A percentile compares a stretch with the other conserved stretches of the same genome.
Evolutionary conservation across 2,329 filamentous ascomycete genomes (phyloP).

Genomic region (Huntiella moniliformis): DNA sequence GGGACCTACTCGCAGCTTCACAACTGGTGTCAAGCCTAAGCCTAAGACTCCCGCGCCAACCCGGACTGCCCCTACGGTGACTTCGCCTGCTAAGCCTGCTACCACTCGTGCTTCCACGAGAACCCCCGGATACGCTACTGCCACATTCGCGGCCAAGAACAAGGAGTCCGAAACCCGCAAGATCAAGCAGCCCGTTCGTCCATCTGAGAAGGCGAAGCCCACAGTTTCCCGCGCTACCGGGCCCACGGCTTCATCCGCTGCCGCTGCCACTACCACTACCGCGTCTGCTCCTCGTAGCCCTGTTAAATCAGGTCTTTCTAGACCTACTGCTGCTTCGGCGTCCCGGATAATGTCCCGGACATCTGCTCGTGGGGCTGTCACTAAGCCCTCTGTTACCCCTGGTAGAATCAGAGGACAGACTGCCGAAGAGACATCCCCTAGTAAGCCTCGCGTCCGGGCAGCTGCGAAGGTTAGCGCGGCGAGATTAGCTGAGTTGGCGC

Average conservation of each 20-base stretch:
- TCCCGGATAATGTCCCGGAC: not conserved
- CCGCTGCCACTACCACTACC: not conserved
- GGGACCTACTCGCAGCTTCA: constrained; percentile 11
- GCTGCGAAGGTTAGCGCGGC: constrained; percentile 6
- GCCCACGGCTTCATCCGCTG: not conserved
- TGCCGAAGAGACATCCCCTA: not conserved
- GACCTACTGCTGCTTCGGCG: not conserved
- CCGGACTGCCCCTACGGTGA: not conserved
- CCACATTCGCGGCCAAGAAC: constrained; percentile 8
- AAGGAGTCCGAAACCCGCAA: constrained; percentile 9
- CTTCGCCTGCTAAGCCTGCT: not conserved
- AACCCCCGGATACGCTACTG: constrained; percentile 8
- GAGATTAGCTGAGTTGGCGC: constrained; percentile 7
- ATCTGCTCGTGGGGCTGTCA: not conserved
- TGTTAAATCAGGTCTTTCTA: too few species aligned
- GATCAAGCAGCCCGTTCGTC: constrained; percentile 11
- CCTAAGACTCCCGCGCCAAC: constrained; percentile 5
- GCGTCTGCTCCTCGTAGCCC: not conserved
- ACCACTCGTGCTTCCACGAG: not conserved
- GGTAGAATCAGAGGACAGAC: not conserved
- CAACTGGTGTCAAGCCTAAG: constrained; percentile 17
- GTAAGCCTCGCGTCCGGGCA: not conserved
- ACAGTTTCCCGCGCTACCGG: constrained; percentile 1
- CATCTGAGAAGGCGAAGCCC: constrained; percentile 9
- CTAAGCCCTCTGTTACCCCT: not conserved